Evolutionary conservation across 495 filamentous ascomycete genomes (phyloP), one percentile per base, ranked within the genome.

Genomic region (Talaromyces nanjingensis): DNA sequence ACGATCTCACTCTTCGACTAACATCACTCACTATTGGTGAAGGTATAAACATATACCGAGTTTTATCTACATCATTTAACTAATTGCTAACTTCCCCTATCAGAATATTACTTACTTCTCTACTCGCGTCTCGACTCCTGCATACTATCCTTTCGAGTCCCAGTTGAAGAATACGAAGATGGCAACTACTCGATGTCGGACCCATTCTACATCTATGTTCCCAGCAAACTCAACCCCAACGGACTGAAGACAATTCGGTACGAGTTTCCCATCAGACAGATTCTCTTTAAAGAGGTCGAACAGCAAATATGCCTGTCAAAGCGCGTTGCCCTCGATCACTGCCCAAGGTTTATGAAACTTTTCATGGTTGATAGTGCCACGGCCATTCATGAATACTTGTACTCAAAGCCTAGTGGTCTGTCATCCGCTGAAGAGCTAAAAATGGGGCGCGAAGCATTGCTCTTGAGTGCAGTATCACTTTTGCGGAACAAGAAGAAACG

Each of bases 121-220:
- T 81, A 75, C 62, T 84, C 81, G n/a, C 74, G 73, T 16, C 66
- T 81, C 12, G 77, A 69, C 31, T 64, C 64, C 34, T 63, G 81
- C 27, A 69, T 72, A 14, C 71, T 76, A 8, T 69, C 64, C 12
- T 82, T 77, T 61, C 70, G 74, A 56, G 74, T 75, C 64, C 69
- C 75, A 6, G 49, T 66, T 56, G 16, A 65, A 49, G 59, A 31
- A 11, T 67, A 73, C 12, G 60, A 63, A 33, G 31, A 65, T 20
- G 63, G 27, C 56, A 59, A 59, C 31, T 59, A 31, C 31, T 20
- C 47, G 65, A n/a, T 71, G 68, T 59, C 58, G 8, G 79, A 83
- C 66, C 75, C 79, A 14, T 78, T 77, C 31, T 45, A 77, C n/a
- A 53, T 84, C 4, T 59, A 76, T 63, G 54, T 76, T 12, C 76